Evolutionary conservation across 192 early-diverging fungal species (phyloP).

Genomic region (Coemansia sp.): DNA sequence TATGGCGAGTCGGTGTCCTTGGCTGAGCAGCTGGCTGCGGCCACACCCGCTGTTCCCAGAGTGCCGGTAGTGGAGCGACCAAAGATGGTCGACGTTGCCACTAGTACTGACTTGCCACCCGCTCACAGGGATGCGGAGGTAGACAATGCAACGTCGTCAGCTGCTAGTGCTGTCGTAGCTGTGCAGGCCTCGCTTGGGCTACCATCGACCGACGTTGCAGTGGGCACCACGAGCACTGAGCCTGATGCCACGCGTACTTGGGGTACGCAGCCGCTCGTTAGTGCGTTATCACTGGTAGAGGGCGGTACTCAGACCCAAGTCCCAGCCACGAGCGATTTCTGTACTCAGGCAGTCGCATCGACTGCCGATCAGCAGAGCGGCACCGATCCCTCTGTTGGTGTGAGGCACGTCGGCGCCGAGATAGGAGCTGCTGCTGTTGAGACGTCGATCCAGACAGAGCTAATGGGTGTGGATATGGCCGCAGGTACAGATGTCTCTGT

Average conservation of each 20-base stretch:
- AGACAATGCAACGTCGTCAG: not conserved
- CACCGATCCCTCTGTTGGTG: conserved; percentile 29
- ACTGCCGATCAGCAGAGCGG: conserved; percentile 8
- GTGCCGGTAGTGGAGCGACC: conserved; percentile 14
- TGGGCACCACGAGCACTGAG: conserved; percentile 22
- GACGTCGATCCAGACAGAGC: conserved; percentile 1
- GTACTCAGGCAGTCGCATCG: not conserved
- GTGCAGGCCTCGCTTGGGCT: conserved; percentile 13
- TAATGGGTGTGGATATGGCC: not conserved
- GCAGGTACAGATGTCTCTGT: conserved; percentile 23
- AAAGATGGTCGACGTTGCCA: conserved; percentile 38
- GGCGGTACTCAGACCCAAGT: conserved; percentile 10
- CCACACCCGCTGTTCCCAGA: conserved; percentile 15
- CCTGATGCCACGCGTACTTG: conserved; percentile 9
- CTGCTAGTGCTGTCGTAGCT: not conserved
- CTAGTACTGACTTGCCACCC: conserved; percentile 25
- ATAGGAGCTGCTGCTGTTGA: not conserved
- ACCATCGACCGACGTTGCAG: conserved; percentile 13
- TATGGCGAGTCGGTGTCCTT: conserved; percentile 38
- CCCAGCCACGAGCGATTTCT: not conserved
- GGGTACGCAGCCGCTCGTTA: conserved; percentile 11
- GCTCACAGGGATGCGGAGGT: conserved; percentile 8
- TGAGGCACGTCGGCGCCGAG: conserved; percentile 16
- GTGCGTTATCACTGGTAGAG: conserved; percentile 11
- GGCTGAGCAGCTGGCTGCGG: conserved; percentile 46